A percentile compares a stretch with the other conserved stretches of the same genome.
Conservation (phyloP, 768 basidiomycete species). For the Chalciporus sphaerocephalus region DNA sequence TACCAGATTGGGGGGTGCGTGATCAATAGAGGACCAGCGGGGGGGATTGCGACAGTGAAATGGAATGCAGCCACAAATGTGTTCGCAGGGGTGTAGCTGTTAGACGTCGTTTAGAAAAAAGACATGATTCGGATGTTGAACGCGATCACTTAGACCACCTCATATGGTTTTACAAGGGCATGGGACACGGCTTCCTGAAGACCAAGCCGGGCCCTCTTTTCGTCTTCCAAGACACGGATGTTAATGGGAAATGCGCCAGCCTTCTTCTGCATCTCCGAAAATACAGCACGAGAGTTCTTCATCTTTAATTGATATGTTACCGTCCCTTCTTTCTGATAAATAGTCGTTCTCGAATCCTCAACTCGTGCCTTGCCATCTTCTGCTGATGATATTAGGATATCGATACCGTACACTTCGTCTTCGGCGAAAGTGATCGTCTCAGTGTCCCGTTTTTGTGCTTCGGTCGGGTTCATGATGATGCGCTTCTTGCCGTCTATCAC, state of each 20-base stretch:
- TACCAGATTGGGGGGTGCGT: conserved; percentile 91
- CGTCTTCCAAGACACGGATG: conserved; percentile 88
- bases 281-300: conserved; percentile 95
- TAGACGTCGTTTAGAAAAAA: conserved; percentile 1
- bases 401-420: conserved; percentile 92
- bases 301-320: conserved; percentile 95
- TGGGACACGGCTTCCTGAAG: conserved; percentile 96
- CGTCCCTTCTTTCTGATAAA: conserved; percentile 84
- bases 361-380: conserved; percentile 92
- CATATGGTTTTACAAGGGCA: conserved; percentile 88
- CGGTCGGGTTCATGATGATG: conserved; percentile 85
- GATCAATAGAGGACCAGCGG: conserved; percentile 83
- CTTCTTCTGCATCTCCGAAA: conserved; percentile 97
- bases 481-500: conserved; percentile 96
- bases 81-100: conserved; percentile 72
- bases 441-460: conserved; percentile 79
- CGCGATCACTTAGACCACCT: conserved; percentile 68
- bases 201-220: conserved; percentile 93
- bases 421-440: conserved; percentile 85
- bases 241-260: conserved; percentile 98
- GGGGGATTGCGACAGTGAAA: conserved; percentile 91
- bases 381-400: conserved; percentile 81
- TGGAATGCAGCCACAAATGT: conserved; percentile 94
- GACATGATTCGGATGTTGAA: neutral
- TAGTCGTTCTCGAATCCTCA: conserved; percentile 86